Base-by-base conservation (phyloP, 2,329 filamentous ascomycete genomes). In the Knufia petricola region DNA sequence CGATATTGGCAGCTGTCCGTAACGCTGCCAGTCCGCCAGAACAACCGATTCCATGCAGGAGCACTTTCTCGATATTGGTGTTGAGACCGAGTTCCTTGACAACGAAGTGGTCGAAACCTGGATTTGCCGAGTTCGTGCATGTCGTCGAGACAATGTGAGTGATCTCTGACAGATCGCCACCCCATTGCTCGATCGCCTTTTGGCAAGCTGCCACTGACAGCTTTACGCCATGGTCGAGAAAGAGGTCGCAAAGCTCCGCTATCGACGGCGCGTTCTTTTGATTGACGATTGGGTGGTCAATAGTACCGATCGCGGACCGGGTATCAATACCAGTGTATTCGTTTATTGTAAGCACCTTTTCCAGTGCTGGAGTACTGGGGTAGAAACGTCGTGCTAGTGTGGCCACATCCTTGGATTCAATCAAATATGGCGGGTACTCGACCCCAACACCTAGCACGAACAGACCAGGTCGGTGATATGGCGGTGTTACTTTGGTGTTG, bases 61-160 rank as follows among this genome's bases (percentile, higher is more conserved):
- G 67, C 4, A 81, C 76, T 58, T 80, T 82, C 57, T 85, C 79
- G 2, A 81, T 72, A n/a, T 66, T 66, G 28, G 73, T 67, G n/a
- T 68, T 67, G 24, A 84, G 68, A 0, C 78, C 77, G 2, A 85
- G 64, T 3, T 69, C 66, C 58, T 77, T 78, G 46, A 74, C 74
- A 20, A 84, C 77, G 53, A 71, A 81, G 61, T 83, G 78, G 55
- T 84, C 81, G 59, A 79, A 84, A 1, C 81, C 81, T 0, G 81
- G 81, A 60, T 84, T 84, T 13, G 79, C 79, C 54, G 78, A 82
- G 60, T 84, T 78, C 7, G 81, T 85, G 60, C 81, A 84, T 3
- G 80, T 84, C 0, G 79, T 82, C 20, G 79, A 76, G 7, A 85
- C 79, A 34, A 83, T 70, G 57, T 85, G 81, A 2, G 80, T 85